Evolutionary conservation across 2,329 filamentous ascomycete species (phyloP).

Genomic region (Amylocarpus encephaloides): DNA sequence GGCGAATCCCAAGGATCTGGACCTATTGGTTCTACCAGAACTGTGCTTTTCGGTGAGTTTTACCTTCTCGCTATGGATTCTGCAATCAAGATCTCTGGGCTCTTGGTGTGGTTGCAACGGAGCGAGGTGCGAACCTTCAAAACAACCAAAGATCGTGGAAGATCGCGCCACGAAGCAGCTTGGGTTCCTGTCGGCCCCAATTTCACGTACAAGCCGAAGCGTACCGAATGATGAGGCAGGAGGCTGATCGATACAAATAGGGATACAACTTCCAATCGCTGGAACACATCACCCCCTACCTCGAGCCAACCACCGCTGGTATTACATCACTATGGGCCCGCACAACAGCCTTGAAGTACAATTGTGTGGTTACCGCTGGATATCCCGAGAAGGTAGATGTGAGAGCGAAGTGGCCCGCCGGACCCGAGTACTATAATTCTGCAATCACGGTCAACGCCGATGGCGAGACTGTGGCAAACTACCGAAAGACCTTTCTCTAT

Average conservation of each 20-base stretch:
- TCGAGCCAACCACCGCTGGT: constrained; percentile 61
- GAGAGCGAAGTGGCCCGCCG: constrained; percentile 40
- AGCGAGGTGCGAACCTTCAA: too few species aligned
- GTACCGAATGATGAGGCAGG: neutral
- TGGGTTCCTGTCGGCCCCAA: neutral
- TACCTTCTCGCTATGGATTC: neutral
- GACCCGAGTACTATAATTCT: constrained; percentile 50
- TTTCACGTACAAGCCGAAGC: neutral
- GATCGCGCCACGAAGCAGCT: neutral
- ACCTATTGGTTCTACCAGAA: constrained; percentile 69
- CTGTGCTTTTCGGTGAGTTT: constrained; percentile 52
- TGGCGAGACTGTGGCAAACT: constrained; percentile 55
- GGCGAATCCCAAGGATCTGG: constrained; percentile 48
- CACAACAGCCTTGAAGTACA: constrained; percentile 56
- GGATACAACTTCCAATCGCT: constrained; percentile 72
- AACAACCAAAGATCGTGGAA: too few species aligned
- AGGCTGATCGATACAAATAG: constrained; percentile 7
- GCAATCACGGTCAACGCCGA: constrained; percentile 49
- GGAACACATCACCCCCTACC: constrained; percentile 58
- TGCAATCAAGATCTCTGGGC: neutral
- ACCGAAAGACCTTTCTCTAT: constrained; percentile 54
- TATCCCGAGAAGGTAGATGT: constrained; percentile 66
- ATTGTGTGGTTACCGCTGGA: constrained; percentile 63
- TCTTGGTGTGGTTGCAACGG: too few species aligned
- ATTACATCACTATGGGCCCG: constrained; percentile 67